phyloP scores from a whole-genome alignment of 2,329 filamentous ascomycete species.

The Trichoderma semiorbis region DNA sequence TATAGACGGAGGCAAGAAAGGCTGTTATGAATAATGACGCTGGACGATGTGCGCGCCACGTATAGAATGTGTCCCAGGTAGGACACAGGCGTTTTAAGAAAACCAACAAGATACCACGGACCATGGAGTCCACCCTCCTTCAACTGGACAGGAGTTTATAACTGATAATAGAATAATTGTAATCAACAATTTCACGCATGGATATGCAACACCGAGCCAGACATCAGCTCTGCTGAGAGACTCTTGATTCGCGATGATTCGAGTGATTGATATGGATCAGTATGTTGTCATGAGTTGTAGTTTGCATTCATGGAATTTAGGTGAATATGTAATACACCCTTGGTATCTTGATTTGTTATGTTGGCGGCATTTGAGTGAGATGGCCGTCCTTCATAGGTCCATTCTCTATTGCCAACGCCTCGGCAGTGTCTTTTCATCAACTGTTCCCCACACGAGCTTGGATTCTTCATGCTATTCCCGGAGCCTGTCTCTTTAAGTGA shows the following conservation, averaged over 20 bases:
- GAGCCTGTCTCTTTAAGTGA: background rate
- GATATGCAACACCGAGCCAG: background rate
- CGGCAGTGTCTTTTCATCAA: background rate
- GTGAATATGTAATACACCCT: background rate
- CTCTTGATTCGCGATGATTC: background rate
- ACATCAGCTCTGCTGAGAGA: background rate
- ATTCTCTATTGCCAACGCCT: background rate
- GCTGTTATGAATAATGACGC: constrained; percentile 18
- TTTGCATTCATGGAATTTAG: background rate
- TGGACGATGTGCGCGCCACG: constrained; percentile 17
- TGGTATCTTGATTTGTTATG: background rate
- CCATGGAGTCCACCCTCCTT: constrained; percentile 1
- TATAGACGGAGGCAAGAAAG: constrained; percentile 23
- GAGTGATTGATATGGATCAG: background rate
- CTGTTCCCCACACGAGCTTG: background rate
- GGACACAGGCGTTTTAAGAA: constrained; percentile 23
- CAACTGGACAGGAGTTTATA: constrained; percentile 4
- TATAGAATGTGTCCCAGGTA: constrained; percentile 23
- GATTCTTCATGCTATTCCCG: background rate
- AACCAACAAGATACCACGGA: constrained; percentile 23
- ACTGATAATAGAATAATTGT: constrained; percentile 17
- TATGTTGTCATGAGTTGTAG: background rate
- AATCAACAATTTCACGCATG: constrained; percentile 15
- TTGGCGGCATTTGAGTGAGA: background rate
- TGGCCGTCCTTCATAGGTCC: background rate